Percentiles rank a stretch among this genome's conserved stretches.
These are phyloP conservation scores for Eucalyptus microcorys DNA, from an alignment of 345 rosid genomes.

Conservation along the genomic window DNA sequence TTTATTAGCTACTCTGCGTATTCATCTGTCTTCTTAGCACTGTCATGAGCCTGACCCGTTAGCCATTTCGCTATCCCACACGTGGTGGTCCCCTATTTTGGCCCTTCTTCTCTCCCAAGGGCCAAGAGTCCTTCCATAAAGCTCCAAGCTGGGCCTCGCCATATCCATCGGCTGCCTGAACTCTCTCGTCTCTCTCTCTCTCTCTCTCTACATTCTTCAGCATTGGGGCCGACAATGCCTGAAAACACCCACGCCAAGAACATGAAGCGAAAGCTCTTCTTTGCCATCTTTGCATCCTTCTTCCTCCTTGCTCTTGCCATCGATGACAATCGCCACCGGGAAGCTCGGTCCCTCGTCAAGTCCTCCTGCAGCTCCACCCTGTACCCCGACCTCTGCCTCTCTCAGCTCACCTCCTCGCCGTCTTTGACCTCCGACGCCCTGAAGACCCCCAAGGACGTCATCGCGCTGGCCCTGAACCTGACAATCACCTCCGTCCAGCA, in stretches of 20 bases:
- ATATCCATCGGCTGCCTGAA: not conserved
- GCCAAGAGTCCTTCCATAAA: not conserved
- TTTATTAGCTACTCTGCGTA: not conserved
- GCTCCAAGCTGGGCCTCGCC: not conserved
- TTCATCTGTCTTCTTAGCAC: not conserved
- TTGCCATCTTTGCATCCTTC: slow-evolving; percentile 5
- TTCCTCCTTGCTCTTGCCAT: not conserved
- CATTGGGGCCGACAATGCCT: not conserved
- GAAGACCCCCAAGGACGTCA: slow-evolving; percentile 39
- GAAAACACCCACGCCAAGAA: not conserved
- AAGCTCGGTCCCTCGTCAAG: slow-evolving; percentile 16
- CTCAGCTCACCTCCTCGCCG: slow-evolving; percentile 17
- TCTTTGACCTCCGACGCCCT: slow-evolving; percentile 4
- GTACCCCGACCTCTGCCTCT: slow-evolving; percentile 54
- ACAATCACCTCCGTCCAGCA: slow-evolving; percentile 27
- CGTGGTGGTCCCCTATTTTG: not conserved
- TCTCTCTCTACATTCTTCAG: not conserved
- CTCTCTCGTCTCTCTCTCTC: not conserved
- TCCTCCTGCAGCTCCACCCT: slow-evolving; percentile 44
- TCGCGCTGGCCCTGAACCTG: slow-evolving; percentile 32
- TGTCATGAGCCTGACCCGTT: not conserved
- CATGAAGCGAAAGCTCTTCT: slow-evolving; percentile 1
- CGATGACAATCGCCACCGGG: not conserved
- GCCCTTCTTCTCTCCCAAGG: not conserved
- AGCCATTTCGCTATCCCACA: not conserved